phyloP scores from a whole-genome alignment of 495 filamentous ascomycete genomes.

The Aspergillus incahuasiensis region DNA sequence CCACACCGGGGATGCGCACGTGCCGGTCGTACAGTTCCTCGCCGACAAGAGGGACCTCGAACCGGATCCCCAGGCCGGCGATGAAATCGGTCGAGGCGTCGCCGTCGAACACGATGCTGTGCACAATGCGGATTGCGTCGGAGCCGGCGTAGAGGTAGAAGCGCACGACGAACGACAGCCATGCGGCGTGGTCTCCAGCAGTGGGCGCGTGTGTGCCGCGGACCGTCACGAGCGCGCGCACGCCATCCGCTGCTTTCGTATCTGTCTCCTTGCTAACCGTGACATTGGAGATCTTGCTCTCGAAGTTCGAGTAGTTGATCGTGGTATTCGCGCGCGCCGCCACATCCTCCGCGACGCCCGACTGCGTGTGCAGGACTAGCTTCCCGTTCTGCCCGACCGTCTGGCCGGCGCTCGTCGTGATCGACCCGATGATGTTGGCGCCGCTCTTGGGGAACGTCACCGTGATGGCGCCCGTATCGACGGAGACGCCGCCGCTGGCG shows the following conservation, averaged over 20 bases:
- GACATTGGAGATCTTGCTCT: conserved; percentile 19
- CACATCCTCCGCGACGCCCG: conserved; percentile 25
- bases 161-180: conserved; percentile 37
- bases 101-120: conserved; percentile 37
- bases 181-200: conserved; percentile 19
- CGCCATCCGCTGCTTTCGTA: no score
- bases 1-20: conserved; percentile 32
- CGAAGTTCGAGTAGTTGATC: conserved; percentile 20
- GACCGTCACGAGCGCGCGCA: conserved; percentile 35
- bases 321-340: conserved; percentile 14
- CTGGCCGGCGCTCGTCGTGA: conserved; percentile 33
- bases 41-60: conserved; percentile 33
- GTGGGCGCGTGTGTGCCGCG: conserved; percentile 17
- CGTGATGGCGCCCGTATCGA: conserved; percentile 36
- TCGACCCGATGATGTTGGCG: conserved; percentile 26
- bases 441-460: conserved; percentile 33
- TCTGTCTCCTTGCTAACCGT: conserved; percentile 16
- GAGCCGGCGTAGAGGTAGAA: conserved; percentile 44
- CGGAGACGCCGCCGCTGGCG: not conserved
- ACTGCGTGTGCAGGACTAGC: conserved; percentile 35
- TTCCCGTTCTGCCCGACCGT: conserved; percentile 37
- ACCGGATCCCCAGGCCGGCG: conserved; percentile 33
- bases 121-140: conserved; percentile 31
- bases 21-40: conserved; percentile 40
- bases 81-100: conserved; percentile 32